A percentile compares a stretch with the other conserved stretches of the same genome.
phyloP scores from a whole-genome alignment of 2,329 filamentous ascomycete species.

The Fusarium sp. region DNA sequence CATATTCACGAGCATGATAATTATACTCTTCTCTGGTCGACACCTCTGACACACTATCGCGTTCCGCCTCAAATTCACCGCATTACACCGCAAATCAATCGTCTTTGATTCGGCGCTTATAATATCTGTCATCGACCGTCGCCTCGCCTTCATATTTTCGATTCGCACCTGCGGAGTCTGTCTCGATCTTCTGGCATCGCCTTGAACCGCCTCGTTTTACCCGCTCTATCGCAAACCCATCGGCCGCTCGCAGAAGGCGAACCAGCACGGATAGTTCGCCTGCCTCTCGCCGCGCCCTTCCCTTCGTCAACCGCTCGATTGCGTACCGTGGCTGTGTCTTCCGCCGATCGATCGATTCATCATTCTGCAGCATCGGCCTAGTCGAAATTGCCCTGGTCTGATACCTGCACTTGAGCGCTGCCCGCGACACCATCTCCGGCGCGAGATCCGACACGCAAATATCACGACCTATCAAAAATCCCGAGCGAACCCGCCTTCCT shows the following conservation, averaged over 20 bases:
- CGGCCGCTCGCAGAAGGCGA: slow-evolving; percentile 12
- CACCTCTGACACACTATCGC: slow-evolving; percentile 15
- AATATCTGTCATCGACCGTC: slow-evolving; percentile 17
- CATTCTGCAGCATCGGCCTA: slow-evolving; percentile 2
- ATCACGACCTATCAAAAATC: slow-evolving; percentile 21
- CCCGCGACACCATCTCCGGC: slow-evolving; percentile 11
- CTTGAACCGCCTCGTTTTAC: slow-evolving; percentile 5
- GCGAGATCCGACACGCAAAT: slow-evolving; percentile 20
- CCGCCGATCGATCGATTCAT: slow-evolving; percentile 3
- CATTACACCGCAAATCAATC: slow-evolving; percentile 36
- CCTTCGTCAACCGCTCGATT: background rate
- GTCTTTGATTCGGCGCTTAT: slow-evolving; percentile 21
- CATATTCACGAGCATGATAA: slow-evolving; percentile 17
- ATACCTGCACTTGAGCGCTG: slow-evolving; percentile 3
- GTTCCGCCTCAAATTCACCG: slow-evolving; percentile 28
- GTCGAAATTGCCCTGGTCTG: slow-evolving; percentile 1
- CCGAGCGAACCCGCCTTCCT: slow-evolving; percentile 22
- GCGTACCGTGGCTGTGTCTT: background rate
- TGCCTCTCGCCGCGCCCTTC: background rate
- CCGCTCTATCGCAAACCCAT: slow-evolving; percentile 8
- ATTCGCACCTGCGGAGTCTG: background rate
- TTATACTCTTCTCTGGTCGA: slow-evolving; percentile 8
- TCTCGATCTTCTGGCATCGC: slow-evolving; percentile 2
- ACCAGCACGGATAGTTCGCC: slow-evolving; percentile 8
- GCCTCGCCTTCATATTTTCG: slow-evolving; percentile 3